Conservation (phyloP, 768 basidiomycete genomes). For the Tylopilus sp. region DNA sequence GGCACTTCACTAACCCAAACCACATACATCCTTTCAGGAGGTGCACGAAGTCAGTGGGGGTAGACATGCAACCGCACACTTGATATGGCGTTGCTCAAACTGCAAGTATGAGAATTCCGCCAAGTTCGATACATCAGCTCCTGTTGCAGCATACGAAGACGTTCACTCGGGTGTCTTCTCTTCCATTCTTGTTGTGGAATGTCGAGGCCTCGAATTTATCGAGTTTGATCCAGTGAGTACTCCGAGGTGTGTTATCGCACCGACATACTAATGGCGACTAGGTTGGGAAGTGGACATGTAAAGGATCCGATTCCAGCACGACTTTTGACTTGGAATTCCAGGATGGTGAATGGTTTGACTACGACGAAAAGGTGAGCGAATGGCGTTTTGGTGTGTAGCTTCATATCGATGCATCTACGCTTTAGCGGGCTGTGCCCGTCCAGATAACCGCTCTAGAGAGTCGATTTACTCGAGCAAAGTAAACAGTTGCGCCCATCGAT, state of each 20-base stretch:
- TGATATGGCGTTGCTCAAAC: slow-evolving; percentile 76
- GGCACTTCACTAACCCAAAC: slow-evolving; percentile 2
- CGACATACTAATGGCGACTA: slow-evolving; percentile 27
- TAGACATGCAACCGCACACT: slow-evolving; percentile 67
- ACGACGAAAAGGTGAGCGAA: slow-evolving; percentile 77
- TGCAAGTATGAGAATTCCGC: slow-evolving; percentile 84
- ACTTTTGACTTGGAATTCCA: slow-evolving; percentile 61
- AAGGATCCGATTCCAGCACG: slow-evolving; percentile 53
- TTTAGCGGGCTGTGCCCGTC: slow-evolving; percentile 60
- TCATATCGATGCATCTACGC: neutral
- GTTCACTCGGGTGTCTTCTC: slow-evolving; percentile 60
- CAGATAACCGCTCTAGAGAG: slow-evolving; percentile 66
- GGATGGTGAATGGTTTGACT: slow-evolving; percentile 72
- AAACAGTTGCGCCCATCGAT: neutral
- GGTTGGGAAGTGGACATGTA: slow-evolving; percentile 73
- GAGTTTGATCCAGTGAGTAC: slow-evolving; percentile 70
- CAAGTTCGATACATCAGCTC: slow-evolving; percentile 59
- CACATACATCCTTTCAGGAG: slow-evolving; percentile 53
- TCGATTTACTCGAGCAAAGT: slow-evolving; percentile 58
- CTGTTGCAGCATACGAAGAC: slow-evolving; percentile 52
- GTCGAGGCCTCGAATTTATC: slow-evolving; percentile 81
- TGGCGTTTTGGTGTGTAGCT: too few relatives aligned
- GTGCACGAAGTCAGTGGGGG: slow-evolving; percentile 60
- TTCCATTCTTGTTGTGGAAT: slow-evolving; percentile 72
- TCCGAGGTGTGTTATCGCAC: neutral